Evolutionary conservation across 2,329 filamentous ascomycete species (phyloP).

Genomic region (Hortaea werneckii): DNA sequence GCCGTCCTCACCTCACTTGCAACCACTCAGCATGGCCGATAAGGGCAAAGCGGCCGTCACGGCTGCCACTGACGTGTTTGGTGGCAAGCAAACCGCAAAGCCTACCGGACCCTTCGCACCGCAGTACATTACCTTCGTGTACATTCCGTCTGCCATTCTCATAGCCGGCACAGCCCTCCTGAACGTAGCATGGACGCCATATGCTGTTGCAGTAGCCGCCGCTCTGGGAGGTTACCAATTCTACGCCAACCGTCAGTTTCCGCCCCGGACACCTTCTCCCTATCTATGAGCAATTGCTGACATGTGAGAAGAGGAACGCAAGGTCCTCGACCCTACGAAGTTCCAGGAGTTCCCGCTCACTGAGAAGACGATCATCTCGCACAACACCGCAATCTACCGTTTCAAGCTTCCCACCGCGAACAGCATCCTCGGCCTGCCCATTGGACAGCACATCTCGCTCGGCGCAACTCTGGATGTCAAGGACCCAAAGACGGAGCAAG

Average conservation of each 20-base stretch:
- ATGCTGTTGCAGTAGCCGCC: conserved; percentile 57
- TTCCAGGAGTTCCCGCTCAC: conserved; percentile 91
- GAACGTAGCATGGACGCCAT: conserved; percentile 67
- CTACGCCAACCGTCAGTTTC: conserved; percentile 55
- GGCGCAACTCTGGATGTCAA: conserved; percentile 67
- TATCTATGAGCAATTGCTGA: background rate
- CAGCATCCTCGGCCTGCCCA: conserved; percentile 86
- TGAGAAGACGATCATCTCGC: conserved; percentile 90
- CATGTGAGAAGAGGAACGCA: conserved; percentile 52
- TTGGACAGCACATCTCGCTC: conserved; percentile 98
- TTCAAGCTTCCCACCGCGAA: conserved; percentile 70
- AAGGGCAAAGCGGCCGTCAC: conserved; percentile 2
- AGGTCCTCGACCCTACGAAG: conserved; percentile 72
- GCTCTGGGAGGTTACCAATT: conserved; percentile 62
- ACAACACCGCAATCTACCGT: conserved; percentile 99
- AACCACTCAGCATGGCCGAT: background rate
- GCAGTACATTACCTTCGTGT: conserved; percentile 67
- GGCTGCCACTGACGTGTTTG: conserved; percentile 4
- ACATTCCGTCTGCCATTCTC: conserved; percentile 71
- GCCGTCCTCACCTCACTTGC: background rate
- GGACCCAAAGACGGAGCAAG: conserved; percentile 52
- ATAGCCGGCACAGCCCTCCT: conserved; percentile 66
- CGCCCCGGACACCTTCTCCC: conserved; percentile 1
- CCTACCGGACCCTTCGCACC: conserved; percentile 40
- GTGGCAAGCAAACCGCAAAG: conserved; percentile 10